A percentile compares a stretch with the other conserved stretches of the same genome.
Evolutionary conservation across 75 land plant species (phyloP).

Genomic region (Selaginella moellendorffii): DNA sequence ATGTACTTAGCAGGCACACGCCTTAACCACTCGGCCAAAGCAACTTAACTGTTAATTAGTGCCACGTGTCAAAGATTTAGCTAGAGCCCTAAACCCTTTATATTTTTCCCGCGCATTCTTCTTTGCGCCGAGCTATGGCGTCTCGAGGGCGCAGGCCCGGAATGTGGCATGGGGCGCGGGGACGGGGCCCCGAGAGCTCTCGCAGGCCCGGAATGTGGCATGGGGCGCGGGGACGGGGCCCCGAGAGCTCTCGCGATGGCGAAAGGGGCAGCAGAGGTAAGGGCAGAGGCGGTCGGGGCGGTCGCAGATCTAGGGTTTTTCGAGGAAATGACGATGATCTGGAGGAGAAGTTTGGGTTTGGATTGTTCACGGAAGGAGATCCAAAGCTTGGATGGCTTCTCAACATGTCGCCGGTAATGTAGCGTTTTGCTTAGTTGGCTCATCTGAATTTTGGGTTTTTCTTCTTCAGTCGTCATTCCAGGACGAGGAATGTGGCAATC

Average conservation of each 20-base stretch:
- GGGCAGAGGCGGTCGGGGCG: constrained; percentile 12
- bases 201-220: too few species aligned
- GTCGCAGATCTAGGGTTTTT: constrained; percentile 19
- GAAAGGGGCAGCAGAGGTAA: constrained; percentile 12
- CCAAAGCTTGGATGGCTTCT: constrained; percentile 94
- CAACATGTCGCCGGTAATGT: constrained; percentile 68
- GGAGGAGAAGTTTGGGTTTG: constrained; percentile 75
- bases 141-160: too few species aligned
- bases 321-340: constrained; percentile 58
- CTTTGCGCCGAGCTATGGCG: too few species aligned
- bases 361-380: constrained; percentile 78
- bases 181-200: too few species aligned
- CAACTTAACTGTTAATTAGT: too few species aligned
- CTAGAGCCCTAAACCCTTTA: too few species aligned
- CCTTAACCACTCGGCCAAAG: constrained; percentile 29
- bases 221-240: too few species aligned
- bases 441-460: neutral
- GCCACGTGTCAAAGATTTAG: too few species aligned
- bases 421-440: neutral
- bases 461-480: constrained; percentile 64
- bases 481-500: constrained; percentile 39
- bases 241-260: too few species aligned
- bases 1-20: constrained; percentile 30
- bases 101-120: too few species aligned
- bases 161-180: too few species aligned